Percentiles rank a stretch among this genome's conserved stretches.
Conservation (phyloP, 2,329 filamentous ascomycete species). For the Aureobasidium sp. region DNA sequence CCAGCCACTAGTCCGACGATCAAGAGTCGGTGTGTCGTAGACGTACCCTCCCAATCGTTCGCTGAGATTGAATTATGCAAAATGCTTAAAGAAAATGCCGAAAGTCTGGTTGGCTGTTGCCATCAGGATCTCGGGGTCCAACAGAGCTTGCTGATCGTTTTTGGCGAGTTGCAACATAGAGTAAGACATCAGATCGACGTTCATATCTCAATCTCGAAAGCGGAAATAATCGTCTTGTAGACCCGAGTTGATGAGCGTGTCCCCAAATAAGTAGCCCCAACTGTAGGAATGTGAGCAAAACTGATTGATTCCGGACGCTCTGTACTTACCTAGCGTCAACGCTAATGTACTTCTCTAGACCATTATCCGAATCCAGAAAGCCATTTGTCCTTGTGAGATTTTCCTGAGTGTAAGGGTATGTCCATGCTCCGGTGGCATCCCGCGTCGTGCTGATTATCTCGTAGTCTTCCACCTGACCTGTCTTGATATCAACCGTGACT, state of each 20-base stretch:
- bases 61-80: background rate
- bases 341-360: background rate
- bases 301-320: background rate
- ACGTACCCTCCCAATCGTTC: background rate
- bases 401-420: background rate
- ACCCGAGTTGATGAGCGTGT: background rate
- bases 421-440: background rate
- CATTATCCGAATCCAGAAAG: background rate
- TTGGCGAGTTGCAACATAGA: background rate
- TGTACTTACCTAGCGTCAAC: background rate
- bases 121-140: background rate
- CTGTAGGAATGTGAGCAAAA: background rate
- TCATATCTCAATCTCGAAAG: background rate
- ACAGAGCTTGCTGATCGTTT: background rate
- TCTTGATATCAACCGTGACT: background rate
- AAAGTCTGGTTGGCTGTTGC: background rate
- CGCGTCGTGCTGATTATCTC: background rate
- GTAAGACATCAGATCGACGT: slow-evolving; percentile 13
- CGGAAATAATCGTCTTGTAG: background rate
- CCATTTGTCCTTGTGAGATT: background rate
- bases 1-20: too few species aligned
- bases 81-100: slow-evolving; percentile 10
- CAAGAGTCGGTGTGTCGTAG: background rate
- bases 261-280: slow-evolving; percentile 1
- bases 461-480: background rate